Evolutionary conservation across 768 basidiomycete species (phyloP).

Genomic region (Boletus rufocinnamomeus): DNA sequence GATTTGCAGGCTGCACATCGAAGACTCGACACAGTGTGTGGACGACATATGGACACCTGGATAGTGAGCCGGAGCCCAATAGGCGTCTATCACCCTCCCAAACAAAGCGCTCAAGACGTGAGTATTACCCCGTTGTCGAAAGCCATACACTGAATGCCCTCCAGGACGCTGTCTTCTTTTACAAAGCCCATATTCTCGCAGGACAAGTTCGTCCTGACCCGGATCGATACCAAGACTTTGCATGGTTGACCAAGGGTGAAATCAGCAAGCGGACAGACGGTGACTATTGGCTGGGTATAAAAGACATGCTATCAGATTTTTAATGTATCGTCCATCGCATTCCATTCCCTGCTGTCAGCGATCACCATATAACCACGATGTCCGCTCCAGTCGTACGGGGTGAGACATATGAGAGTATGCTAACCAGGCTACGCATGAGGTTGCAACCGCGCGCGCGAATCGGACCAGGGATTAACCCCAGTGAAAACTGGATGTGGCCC

Average conservation of each 20-base stretch:
- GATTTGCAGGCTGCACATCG: conserved; percentile 66
- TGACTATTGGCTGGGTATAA: conserved; percentile 76
- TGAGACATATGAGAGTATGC: too few species aligned
- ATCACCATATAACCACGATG: background rate
- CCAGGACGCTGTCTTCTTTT: conserved; percentile 82
- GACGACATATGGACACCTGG: too few species aligned
- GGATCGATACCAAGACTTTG: conserved; percentile 69
- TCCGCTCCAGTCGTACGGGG: too few species aligned
- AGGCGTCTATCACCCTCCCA: conserved; percentile 65
- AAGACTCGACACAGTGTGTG: conserved; percentile 69
- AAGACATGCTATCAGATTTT: too few species aligned
- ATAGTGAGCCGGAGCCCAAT: conserved; percentile 89
- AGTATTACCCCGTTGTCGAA: background rate
- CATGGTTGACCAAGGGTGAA: conserved; percentile 95
- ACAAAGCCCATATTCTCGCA: conserved; percentile 90
- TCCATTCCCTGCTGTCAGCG: background rate
- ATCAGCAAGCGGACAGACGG: conserved; percentile 66
- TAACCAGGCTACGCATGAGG: too few species aligned
- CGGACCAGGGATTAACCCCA: too few species aligned
- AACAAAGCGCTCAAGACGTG: conserved; percentile 42
- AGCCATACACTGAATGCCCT: conserved; percentile 3
- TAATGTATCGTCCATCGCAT: conserved; percentile 9
- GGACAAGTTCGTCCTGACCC: conserved; percentile 72
- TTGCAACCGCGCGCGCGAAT: too few species aligned
- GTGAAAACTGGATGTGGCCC: too few species aligned